Evolutionary conservation across 495 filamentous ascomycete species (phyloP), one percentile per base, ranked within the genome.

Genomic region (Cryomyces minteri): DNA sequence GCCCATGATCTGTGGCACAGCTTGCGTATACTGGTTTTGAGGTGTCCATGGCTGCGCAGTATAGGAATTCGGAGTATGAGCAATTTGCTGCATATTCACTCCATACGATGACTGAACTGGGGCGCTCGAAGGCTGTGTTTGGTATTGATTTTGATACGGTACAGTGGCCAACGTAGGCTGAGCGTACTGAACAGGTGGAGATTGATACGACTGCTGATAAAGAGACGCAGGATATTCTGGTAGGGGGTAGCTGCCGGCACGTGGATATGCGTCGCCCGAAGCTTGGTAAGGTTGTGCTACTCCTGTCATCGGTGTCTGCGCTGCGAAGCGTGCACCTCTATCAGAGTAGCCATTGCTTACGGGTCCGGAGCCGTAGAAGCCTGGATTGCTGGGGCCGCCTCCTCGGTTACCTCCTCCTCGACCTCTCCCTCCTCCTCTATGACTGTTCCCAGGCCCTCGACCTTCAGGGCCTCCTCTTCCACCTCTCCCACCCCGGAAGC

Each of bases 391-490:
- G 34, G 12, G 12, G 32, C 29, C n/a, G n/a, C n/a, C 32, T 5
- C 51, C 47, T 33, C 37, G 12, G 37, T 30, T 6, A 31, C 44
- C 45, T 33, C 45, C 41, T 8, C 55, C 53, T 4, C 51, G 53
- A n/a, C 48, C 32, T 54, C 46, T 40, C 5, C 53, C 51, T 28
- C 58, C 37, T 44, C 53, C 48, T 30, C 48, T 38, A 5, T 25
- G 18, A 25, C 18, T 25, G 18, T 25, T 25, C 18, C 18, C 9
- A 41, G 29, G 32, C 11, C 18, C 18, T 25, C 18, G 18, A 25
- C 18, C 18, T 25, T 25, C 18, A 25, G 18, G 18, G 18, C 48
- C 46, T 6, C 50, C 51, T 31, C 37, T 40, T 14, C 39, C 31
- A 31, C 46, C 52, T 49, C 59, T 28, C 39, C 44, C 54, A 37